These are phyloP conservation scores for Anastatica hierochuntica DNA, from an alignment of 345 rosid species.

Conservation along the genomic window DNA sequence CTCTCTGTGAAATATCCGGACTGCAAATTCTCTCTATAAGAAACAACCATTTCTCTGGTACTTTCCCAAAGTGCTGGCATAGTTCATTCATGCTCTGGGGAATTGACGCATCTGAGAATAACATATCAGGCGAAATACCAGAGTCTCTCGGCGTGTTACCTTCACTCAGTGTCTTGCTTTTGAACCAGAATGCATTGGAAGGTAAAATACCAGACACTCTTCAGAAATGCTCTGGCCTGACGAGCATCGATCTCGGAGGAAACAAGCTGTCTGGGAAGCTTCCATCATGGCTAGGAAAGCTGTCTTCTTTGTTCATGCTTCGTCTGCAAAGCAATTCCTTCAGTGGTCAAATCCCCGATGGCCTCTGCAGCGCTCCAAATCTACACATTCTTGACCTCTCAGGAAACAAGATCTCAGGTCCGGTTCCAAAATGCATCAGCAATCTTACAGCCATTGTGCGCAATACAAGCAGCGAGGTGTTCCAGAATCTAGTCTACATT, in stretches of 20 bases:
- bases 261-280: conserved; percentile 34
- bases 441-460: conserved; percentile 33
- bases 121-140: conserved; percentile 37
- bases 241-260: conserved; percentile 41
- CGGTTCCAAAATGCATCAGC: conserved; percentile 33
- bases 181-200: conserved; percentile 34
- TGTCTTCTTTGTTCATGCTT: conserved; percentile 32
- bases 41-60: conserved; percentile 31
- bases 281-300: conserved; percentile 32
- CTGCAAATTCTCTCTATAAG: conserved; percentile 36
- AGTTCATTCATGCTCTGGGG: conserved; percentile 32
- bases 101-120: conserved; percentile 38
- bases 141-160: conserved; percentile 30
- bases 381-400: conserved; percentile 45
- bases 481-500: conserved; percentile 22
- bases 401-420: conserved; percentile 33
- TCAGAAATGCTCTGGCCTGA: conserved; percentile 38
- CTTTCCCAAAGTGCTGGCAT: conserved; percentile 38
- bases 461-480: conserved; percentile 20
- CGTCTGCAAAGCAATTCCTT: conserved; percentile 30
- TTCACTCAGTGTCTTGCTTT: conserved; percentile 34
- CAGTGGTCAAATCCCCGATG: conserved; percentile 26
- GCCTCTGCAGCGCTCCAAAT: conserved; percentile 27
- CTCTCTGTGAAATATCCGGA: conserved; percentile 31
- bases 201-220: conserved; percentile 42